Conservation (phyloP, 345 rosid genomes). For the Pistacia atlantica region DNA sequence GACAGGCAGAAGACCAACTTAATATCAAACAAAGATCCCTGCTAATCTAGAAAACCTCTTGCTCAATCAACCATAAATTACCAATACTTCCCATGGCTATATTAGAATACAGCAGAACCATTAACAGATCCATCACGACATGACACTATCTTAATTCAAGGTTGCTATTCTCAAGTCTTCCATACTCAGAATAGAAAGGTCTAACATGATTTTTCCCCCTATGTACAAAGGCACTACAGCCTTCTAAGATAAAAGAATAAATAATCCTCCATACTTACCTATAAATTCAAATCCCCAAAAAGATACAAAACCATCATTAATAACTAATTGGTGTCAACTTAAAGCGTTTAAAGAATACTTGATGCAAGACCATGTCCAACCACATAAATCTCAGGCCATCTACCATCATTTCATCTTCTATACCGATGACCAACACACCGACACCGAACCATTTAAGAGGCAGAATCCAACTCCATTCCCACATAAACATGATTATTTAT, state of each 20-base stretch:
- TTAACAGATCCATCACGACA: not conserved
- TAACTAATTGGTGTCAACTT: not conserved
- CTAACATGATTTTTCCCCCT: not conserved
- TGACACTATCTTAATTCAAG: not conserved
- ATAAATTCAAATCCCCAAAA: not conserved
- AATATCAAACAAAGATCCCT: not conserved
- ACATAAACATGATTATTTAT: not conserved
- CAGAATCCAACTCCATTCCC: not conserved
- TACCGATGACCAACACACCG: not conserved
- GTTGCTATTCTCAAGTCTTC: too few relatives aligned
- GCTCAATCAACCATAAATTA: not conserved
- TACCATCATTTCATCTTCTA: not conserved
- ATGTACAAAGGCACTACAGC: not conserved
- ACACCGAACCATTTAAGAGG: not conserved
- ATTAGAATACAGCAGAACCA: not conserved
- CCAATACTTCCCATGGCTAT: not conserved
- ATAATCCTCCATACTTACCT: not conserved
- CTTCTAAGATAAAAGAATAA: too few relatives aligned
- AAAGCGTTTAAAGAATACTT: not conserved
- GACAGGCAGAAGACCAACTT: not conserved
- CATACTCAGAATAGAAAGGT: too few relatives aligned
- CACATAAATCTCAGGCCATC: too few relatives aligned
- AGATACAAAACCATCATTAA: not conserved
- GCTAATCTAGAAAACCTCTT: not conserved
- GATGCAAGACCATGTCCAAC: not conserved